Percentiles rank a stretch among this genome's conserved stretches.
Conservation (phyloP, 2,329 filamentous ascomycete species). For the Xylaria sp. region DNA sequence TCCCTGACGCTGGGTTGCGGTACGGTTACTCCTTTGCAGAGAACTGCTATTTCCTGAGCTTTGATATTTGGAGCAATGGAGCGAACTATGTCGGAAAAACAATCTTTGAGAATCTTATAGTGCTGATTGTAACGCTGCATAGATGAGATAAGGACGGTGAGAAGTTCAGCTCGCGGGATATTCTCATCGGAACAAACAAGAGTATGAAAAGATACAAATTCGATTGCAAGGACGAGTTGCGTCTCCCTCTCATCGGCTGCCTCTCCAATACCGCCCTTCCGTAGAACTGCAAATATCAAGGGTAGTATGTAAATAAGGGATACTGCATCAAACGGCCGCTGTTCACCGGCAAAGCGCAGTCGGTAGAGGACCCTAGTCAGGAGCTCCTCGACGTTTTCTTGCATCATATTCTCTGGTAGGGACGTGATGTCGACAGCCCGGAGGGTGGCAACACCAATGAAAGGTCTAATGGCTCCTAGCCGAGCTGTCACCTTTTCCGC, state of each 20-base stretch:
- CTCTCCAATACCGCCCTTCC: constrained; percentile 79
- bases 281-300: constrained; percentile 80
- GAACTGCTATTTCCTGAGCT: constrained; percentile 74
- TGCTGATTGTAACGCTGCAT: constrained; percentile 94
- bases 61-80: constrained; percentile 86
- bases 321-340: constrained; percentile 90
- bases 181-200: constrained; percentile 78
- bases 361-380: constrained; percentile 91
- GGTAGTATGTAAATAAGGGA: constrained; percentile 90
- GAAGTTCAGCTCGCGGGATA: constrained; percentile 79
- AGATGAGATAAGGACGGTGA: constrained; percentile 77
- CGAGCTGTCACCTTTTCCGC: constrained; percentile 79
- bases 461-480: constrained; percentile 80
- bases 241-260: constrained; percentile 84
- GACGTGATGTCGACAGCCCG: constrained; percentile 80
- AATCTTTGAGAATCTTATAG: constrained; percentile 95
- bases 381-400: constrained; percentile 85
- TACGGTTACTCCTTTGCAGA: constrained; percentile 84
- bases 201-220: constrained; percentile 90
- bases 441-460: constrained; percentile 88
- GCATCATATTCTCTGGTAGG: constrained; percentile 75
- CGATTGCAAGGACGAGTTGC: constrained; percentile 87
- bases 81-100: constrained; percentile 84
- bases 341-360: constrained; percentile 88
- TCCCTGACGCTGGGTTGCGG: constrained; percentile 83